Base-by-base conservation (phyloP, 768 basidiomycete genomes). In the Roridomyces roridus region DNA sequence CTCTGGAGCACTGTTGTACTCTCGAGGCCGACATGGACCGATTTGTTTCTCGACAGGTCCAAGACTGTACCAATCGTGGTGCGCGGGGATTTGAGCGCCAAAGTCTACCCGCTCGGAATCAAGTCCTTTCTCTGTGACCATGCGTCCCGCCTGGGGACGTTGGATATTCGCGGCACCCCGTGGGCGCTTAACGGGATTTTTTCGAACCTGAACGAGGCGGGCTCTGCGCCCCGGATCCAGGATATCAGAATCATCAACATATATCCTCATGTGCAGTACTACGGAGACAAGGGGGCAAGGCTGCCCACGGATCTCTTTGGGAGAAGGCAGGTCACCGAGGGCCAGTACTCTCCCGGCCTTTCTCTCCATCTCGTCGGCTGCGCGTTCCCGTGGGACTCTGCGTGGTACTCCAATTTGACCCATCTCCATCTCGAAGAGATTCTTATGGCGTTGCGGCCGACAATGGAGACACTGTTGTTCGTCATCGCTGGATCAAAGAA, bases 371-470 rank as follows among this genome's bases (percentile, higher is more conserved):
- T 62, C 11, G 24, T 40, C 7, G 9, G 47, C 34, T 62, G 61
- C 37, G 52, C 52, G 0, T 62, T 62, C 34, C 37, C 56, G 23
- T 62, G 61, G 61, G 52, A 47, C 29, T 62, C 61, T 5, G 28
- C 34, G 14, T 62, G 47, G 47, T 58, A 58, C 31, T 29, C 37
- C 1, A 17, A 59, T 29, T 4, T 62, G n/a, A 55, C 56, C 4
- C 51, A 57, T 44, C 57, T 62, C 6, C 52, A 57, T 23, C 55
- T 62, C 24, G 52, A 43, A 26, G 21, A 50, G 12, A 54, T 51
- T 15, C 20, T 11, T 23, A 9, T 23, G 9, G 2, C 23, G 1
- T 37, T 50, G 25, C 21, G 29, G 14, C 61, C 57, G 3, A 46
- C 57, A 4, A 49, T 57, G 36, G 52, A 50, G 47, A n/a, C 18